Evolutionary conservation across 176 grass and related monocot species (phyloP), one percentile per base, ranked within the genome.

Genomic region (Echinochloa phyllopogon): DNA sequence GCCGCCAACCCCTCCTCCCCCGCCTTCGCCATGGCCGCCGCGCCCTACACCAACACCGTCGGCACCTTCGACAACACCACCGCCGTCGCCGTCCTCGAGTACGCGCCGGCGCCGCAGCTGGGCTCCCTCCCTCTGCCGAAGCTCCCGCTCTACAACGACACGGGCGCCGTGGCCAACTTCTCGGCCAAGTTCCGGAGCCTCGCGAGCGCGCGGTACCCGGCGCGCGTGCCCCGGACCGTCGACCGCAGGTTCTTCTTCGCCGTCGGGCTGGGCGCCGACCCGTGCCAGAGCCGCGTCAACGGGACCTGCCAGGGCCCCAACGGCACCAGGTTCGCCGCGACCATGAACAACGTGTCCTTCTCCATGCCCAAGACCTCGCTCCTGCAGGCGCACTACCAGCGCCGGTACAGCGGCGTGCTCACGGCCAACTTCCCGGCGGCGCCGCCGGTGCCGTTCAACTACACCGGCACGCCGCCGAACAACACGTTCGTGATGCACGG

Each of bases 61-160:
- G 95, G 86, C 76, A 91, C 95, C 20, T 94, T 93, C 85, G 95
- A 98, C 90, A 98, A 98, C 86, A 86, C 92, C 65, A 95, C 95
- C 4, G 92, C 90, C 17, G 80, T 42, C 39, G 92, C 86, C 85
- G 59, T 88, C 10, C 84, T 98, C 63, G 88, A 93, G 88, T 98
- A 98, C 85, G 25, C 75, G 0, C 75, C 77, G 58, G 53, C 3
- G 24, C 72, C 52, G 43, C 69, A 11, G n/a, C 37, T 33, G 29
- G 29, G 6, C 25, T 57, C 55, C 23, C 70, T 97, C 61, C 88
- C 88, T 0, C 6, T 21, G 3, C 95, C 90, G 25, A 17, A 74
- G 0, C 88, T 98, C 17, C 95, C 90, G 20, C 42, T 10, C 21
- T 80, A 91, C 49, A 98, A 98, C 69, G 92, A 94, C 84, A 95